Percentiles rank a stretch among this genome's conserved stretches.
phyloP scores from a whole-genome alignment of 768 basidiomycete species.

The Phanerodontia chrysosporium region DNA sequence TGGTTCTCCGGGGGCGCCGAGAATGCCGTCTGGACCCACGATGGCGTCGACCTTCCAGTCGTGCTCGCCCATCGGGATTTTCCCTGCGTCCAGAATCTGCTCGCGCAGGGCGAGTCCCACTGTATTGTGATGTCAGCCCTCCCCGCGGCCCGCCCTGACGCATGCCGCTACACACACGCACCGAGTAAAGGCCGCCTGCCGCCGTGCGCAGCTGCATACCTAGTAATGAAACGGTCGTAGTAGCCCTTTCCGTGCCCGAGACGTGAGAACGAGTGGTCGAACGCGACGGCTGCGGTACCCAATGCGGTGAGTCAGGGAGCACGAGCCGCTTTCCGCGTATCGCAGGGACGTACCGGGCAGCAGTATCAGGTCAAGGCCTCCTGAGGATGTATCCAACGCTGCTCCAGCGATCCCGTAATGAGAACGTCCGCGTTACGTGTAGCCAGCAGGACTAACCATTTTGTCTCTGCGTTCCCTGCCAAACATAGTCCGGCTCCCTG shows the following conservation, averaged over 20 bases:
- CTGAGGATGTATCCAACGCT: conserved; percentile 20
- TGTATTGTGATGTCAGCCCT: conserved; percentile 21
- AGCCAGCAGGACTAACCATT: conserved; percentile 40
- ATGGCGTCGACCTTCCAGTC: conserved; percentile 67
- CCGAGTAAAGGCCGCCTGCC: conserved; percentile 54
- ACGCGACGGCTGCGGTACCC: conserved; percentile 56
- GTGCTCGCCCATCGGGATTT: conserved; percentile 49
- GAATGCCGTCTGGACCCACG: conserved; percentile 43
- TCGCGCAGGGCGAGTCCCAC: conserved; percentile 65
- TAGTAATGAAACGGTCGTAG: conserved; percentile 69
- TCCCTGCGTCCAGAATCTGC: conserved; percentile 49
- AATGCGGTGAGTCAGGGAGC: background rate
- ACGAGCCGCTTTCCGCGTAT: background rate
- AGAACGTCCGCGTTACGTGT: background rate
- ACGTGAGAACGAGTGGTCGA: conserved; percentile 63
- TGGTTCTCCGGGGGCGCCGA: conserved; percentile 10
- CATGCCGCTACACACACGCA: conserved; percentile 24
- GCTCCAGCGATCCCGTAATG: background rate
- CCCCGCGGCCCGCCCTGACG: background rate
- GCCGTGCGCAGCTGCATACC: conserved; percentile 39
- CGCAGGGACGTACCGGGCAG: conserved; percentile 49
- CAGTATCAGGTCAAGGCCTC: conserved; percentile 57
- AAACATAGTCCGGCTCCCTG: conserved; percentile 52
- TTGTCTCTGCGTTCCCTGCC: conserved; percentile 40
- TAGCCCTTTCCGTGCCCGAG: conserved; percentile 83